Conservation (phyloP, 768 basidiomycete species). For the Pluteus cervinus region DNA sequence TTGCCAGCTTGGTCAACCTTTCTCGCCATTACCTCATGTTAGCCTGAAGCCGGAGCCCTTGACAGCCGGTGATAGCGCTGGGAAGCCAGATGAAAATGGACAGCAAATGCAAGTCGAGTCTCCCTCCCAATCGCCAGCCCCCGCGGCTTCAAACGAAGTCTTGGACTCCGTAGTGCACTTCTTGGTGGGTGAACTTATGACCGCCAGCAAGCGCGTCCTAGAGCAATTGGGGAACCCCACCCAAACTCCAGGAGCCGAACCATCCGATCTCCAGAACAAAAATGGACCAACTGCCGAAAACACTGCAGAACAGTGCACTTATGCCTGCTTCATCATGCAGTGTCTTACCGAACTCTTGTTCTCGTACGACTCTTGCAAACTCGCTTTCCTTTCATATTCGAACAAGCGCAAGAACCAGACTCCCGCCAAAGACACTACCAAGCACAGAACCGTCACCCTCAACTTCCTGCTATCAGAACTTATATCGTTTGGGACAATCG, state of each 20-base stretch:
- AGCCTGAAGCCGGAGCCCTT: slow-evolving; percentile 39
- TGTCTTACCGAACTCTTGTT: slow-evolving; percentile 88
- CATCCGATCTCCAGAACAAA: no score
- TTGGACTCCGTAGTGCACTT: slow-evolving; percentile 62
- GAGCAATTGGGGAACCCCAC: slow-evolving; percentile 20
- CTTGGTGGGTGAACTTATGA: slow-evolving; percentile 67
- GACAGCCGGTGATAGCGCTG: slow-evolving; percentile 16
- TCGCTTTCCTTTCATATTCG: slow-evolving; percentile 76
- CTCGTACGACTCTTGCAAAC: slow-evolving; percentile 89
- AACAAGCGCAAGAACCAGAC: slow-evolving; percentile 58
- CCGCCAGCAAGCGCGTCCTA: slow-evolving; percentile 42
- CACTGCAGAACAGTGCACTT: no score
- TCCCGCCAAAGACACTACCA: slow-evolving; percentile 59
- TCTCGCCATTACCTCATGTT: slow-evolving; percentile 48
- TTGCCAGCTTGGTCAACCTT: slow-evolving; percentile 70
- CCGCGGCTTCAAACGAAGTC: slow-evolving; percentile 34
- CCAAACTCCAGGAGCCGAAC: no score
- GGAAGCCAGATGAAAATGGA: slow-evolving; percentile 15
- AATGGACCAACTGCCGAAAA: slow-evolving; percentile 2
- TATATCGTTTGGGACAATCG: slow-evolving; percentile 69
- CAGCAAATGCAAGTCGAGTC: slow-evolving; percentile 9
- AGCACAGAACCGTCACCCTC: slow-evolving; percentile 59
- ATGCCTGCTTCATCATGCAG: slow-evolving; percentile 79
- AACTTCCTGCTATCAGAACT: slow-evolving; percentile 82
- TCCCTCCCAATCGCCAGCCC: slow-evolving; percentile 3